Percentiles rank a stretch among this genome's conserved stretches.
phyloP scores from a whole-genome alignment of 202 grass and related monocot genomes.

The Carex sylvatica region DNA sequence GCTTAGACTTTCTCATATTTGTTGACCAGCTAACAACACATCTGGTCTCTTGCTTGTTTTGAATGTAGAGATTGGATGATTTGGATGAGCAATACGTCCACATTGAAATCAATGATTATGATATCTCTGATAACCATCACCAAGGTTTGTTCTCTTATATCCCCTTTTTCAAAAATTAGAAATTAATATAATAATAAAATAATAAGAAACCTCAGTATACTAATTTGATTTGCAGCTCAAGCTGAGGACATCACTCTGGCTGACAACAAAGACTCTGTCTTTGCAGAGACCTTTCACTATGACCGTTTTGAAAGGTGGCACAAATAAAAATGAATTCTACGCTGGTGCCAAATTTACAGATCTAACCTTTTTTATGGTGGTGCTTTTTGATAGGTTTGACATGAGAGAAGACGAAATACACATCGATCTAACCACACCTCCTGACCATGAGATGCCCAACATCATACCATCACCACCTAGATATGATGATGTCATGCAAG shows the following conservation, averaged over 20 bases:
- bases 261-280: slow-evolving; percentile 50
- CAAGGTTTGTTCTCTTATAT: slow-evolving; percentile 52
- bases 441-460: slow-evolving; percentile 44
- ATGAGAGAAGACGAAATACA: slow-evolving; percentile 77
- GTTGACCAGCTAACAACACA: background rate
- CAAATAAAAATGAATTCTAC: slow-evolving; percentile 9
- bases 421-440: slow-evolving; percentile 48
- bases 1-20: slow-evolving; percentile 8
- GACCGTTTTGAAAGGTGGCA: slow-evolving; percentile 83
- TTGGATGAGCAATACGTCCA: slow-evolving; percentile 78
- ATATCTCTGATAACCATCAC: slow-evolving; percentile 51
- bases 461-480: slow-evolving; percentile 48
- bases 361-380: background rate
- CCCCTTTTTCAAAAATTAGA: slow-evolving; percentile 11
- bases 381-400: slow-evolving; percentile 68
- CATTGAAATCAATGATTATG: slow-evolving; percentile 58
- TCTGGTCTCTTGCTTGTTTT: background rate
- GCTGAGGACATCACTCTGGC: slow-evolving; percentile 66
- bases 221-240: slow-evolving; percentile 45
- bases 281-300: slow-evolving; percentile 47
- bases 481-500: slow-evolving; percentile 27
- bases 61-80: slow-evolving; percentile 65
- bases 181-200: background rate
- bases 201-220: slow-evolving; percentile 16
- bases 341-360: background rate